Evolutionary conservation across 2,329 filamentous ascomycete species (phyloP), one percentile per base, ranked within the genome.

Genomic region (Pseudogymnoascus sp.): DNA sequence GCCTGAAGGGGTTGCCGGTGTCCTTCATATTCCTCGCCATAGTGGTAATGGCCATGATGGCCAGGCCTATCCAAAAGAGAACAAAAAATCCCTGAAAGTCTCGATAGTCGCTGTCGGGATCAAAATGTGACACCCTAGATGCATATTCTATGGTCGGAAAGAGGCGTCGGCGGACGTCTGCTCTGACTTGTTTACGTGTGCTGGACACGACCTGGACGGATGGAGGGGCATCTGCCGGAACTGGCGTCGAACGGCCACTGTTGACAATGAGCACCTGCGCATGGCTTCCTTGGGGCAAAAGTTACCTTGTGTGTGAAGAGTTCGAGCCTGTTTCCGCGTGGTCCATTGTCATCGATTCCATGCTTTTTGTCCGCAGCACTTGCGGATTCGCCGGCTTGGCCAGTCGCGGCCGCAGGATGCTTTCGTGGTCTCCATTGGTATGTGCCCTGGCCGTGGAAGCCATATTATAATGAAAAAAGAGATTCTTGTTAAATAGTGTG

Each of bases 81-180:
- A 94, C 90, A 77, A 97, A 99, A 82, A 99, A 99, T 72, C 94
- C 94, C 69, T 91, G 86, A 74, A 99, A 99, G 75, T 99, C 92
- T 70, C 87, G 87, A 74, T 97, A 92, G 70, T 96, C 92, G 74
- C 90, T 96, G 59, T 85, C 82, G 0, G 92, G 92, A 72, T 99
- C 94, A 73, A 99, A 96, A 76, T 99, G 93, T 15, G 93, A 97
- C 21, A 97, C 87, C 62, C 94, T 88, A 64, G 89, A 87, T 40
- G 90, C 84, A 77, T 93, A 99, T 70, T 96, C 90, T 72, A 96
- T 92, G 21, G 90, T 94, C 21, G 95, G 93, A 73, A 97, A 99
- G 67, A 97, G 80, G 68, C 92, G 88, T 62, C 87, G 87, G 67
- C 88, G 87, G 69, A 91, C 88, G 73, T 92, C 85, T 64, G 88